A percentile compares a stretch with the other conserved stretches of the same genome.
These are phyloP conservation scores for Exophiala calicioides DNA, from an alignment of 2,329 filamentous ascomycete species.

Conservation along the genomic window DNA sequence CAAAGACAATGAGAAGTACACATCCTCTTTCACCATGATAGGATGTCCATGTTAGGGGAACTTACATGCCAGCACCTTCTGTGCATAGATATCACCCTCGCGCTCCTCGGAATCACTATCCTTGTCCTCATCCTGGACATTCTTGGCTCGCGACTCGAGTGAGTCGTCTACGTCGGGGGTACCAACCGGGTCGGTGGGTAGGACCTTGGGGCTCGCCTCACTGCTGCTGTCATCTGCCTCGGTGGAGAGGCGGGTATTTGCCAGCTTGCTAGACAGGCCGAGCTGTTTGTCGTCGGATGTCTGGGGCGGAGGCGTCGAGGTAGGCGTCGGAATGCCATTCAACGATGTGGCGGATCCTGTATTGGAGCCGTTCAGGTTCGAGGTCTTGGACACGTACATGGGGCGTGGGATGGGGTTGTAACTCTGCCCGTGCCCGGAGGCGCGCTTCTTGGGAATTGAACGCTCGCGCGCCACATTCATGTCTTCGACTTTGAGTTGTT, in stretches of 20 bases:
- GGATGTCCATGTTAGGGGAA: no score
- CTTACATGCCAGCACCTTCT: conserved; percentile 85
- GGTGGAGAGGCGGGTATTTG: conserved; percentile 58
- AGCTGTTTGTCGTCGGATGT: conserved; percentile 56
- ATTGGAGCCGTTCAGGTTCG: conserved; percentile 35
- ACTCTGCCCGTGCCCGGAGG: conserved; percentile 58
- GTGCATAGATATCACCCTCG: conserved; percentile 92
- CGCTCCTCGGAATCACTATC: conserved; percentile 70
- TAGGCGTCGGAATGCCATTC: conserved; percentile 70
- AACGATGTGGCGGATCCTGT: conserved; percentile 43
- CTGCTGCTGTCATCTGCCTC: conserved; percentile 74
- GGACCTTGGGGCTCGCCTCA: conserved; percentile 70
- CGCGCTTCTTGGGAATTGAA: conserved; percentile 64
- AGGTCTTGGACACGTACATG: conserved; percentile 61
- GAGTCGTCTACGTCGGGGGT: conserved; percentile 65
- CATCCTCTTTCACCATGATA: no score
- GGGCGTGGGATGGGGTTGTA: conserved; percentile 66
- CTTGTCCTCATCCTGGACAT: conserved; percentile 71
- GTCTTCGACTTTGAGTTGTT: conserved; percentile 85
- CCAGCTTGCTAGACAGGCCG: conserved; percentile 42
- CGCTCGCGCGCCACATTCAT: conserved; percentile 69
- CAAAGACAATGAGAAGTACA: not conserved
- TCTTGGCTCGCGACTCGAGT: conserved; percentile 46
- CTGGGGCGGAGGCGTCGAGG: conserved; percentile 63
- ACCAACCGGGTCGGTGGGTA: conserved; percentile 68